Percentiles rank a stretch among this genome's conserved stretches.
phyloP scores from a whole-genome alignment of 495 filamentous ascomycete species.

The Penicillium ochrochloron region DNA sequence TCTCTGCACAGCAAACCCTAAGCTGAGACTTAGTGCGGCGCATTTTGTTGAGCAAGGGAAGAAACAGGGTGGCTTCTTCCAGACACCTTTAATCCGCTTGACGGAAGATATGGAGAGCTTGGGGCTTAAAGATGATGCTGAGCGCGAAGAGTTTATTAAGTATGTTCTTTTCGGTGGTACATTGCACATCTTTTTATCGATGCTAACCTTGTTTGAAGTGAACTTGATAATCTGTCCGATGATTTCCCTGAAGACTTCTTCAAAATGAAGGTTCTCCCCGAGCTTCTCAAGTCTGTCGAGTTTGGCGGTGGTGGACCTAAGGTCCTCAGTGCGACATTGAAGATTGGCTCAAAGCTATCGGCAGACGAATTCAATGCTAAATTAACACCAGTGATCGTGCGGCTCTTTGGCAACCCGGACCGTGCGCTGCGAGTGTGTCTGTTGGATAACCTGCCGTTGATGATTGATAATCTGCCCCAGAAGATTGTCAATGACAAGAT shows the following conservation, averaged over 20 bases:
- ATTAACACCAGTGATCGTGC: slow-evolving; percentile 83
- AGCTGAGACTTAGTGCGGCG: slow-evolving; percentile 77
- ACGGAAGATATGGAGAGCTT: slow-evolving; percentile 91
- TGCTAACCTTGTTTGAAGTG: slow-evolving; percentile 49
- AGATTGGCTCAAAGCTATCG: slow-evolving; percentile 83
- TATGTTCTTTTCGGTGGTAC: slow-evolving; percentile 38
- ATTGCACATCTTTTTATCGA: background rate
- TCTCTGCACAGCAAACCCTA: slow-evolving; percentile 85
- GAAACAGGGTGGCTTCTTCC: slow-evolving; percentile 84
- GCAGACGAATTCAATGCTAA: slow-evolving; percentile 87
- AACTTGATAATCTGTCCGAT: slow-evolving; percentile 83
- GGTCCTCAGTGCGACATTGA: slow-evolving; percentile 84
- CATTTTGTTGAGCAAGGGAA: slow-evolving; percentile 91
- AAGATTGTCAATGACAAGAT: slow-evolving; percentile 96
- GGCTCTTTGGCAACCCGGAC: slow-evolving; percentile 89
- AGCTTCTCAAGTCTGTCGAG: slow-evolving; percentile 95
- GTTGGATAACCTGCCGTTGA: slow-evolving; percentile 82
- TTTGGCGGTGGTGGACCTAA: slow-evolving; percentile 96
- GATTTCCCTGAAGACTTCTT: slow-evolving; percentile 98
- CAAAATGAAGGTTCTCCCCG: slow-evolving; percentile 93
- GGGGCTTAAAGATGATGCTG: slow-evolving; percentile 81
- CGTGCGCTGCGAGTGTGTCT: slow-evolving; percentile 90
- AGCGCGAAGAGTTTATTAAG: slow-evolving; percentile 86
- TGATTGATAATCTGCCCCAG: slow-evolving; percentile 89
- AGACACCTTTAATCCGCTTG: slow-evolving; percentile 86